Percentiles rank a stretch among this genome's conserved stretches.
These are phyloP conservation scores for Huntiella savannae DNA, from an alignment of 2,329 filamentous ascomycete genomes.

Conservation along the genomic window DNA sequence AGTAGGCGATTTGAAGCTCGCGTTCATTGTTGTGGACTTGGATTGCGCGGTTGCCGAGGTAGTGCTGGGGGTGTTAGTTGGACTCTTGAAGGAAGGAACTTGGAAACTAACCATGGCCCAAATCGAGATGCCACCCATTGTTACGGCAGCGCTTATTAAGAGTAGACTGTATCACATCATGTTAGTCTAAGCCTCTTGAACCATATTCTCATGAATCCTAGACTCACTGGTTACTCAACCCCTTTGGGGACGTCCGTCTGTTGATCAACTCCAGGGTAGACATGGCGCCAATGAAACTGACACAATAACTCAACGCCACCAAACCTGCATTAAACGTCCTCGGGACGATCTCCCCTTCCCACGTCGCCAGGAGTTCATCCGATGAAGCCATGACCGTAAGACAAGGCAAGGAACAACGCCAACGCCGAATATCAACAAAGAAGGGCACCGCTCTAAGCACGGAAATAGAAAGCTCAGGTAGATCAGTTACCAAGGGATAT, in stretches of 20 bases:
- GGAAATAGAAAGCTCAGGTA: too few species aligned
- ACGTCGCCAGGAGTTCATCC: slow-evolving; percentile 17
- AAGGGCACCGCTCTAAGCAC: too few species aligned
- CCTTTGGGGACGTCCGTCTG: slow-evolving; percentile 48
- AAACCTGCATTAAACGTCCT: slow-evolving; percentile 38
- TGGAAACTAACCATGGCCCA: slow-evolving; percentile 42
- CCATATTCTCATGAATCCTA: not conserved
- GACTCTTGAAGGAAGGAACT: slow-evolving; percentile 3
- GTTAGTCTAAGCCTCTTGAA: not conserved
- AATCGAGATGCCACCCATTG: slow-evolving; percentile 56
- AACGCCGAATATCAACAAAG: too few species aligned
- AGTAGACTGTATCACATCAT: slow-evolving; percentile 30
- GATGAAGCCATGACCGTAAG: not conserved
- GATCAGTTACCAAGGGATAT: too few species aligned
- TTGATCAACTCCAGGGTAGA: slow-evolving; percentile 72
- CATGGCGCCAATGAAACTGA: slow-evolving; percentile 57
- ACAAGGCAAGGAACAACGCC: too few species aligned
- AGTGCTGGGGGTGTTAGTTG: slow-evolving; percentile 36
- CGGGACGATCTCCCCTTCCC: slow-evolving; percentile 27
- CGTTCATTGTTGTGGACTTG: slow-evolving; percentile 43
- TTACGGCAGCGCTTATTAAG: slow-evolving; percentile 42
- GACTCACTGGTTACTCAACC: slow-evolving; percentile 48
- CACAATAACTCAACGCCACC: slow-evolving; percentile 53
- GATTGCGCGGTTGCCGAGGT: slow-evolving; percentile 66
- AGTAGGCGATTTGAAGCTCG: slow-evolving; percentile 56